These are phyloP conservation scores for Coniella lustricola DNA, from an alignment of 2,329 filamentous ascomycete species.

Conservation along the genomic window DNA sequence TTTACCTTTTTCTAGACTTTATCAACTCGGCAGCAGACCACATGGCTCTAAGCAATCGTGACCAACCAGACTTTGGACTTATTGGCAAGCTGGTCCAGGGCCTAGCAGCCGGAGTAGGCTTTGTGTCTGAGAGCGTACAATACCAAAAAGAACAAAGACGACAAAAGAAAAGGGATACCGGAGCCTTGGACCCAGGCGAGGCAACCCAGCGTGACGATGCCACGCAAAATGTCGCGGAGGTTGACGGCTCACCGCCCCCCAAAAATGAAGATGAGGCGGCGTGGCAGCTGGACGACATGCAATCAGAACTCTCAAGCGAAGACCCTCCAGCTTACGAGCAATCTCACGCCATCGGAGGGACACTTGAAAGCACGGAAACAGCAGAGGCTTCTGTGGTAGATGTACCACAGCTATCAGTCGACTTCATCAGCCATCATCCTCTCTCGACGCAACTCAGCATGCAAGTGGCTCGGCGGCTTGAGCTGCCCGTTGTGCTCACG, in stretches of 20 bases:
- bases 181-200: background rate
- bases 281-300: conserved; percentile 14
- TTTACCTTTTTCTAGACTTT: background rate
- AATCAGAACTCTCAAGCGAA: conserved; percentile 7
- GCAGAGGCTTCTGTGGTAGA: background rate
- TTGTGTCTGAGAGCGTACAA: conserved; percentile 17
- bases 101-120: conserved; percentile 16
- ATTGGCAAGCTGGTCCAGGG: conserved; percentile 15
- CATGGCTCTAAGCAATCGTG: background rate
- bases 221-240: background rate
- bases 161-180: conserved; percentile 2
- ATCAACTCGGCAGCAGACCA: background rate
- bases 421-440: conserved; percentile 9
- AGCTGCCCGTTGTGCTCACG: conserved; percentile 43
- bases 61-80: background rate
- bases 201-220: background rate
- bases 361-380: background rate
- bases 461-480: conserved; percentile 19
- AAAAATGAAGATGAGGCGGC: conserved; percentile 2
- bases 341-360: background rate
- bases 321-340: background rate
- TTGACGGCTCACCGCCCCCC: background rate
- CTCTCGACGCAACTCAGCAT: background rate
- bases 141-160: conserved; percentile 18
- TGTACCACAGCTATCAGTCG: conserved; percentile 1